Conservation (phyloP, 2,329 filamentous ascomycete genomes). For the Colletotrichum destructivum region DNA sequence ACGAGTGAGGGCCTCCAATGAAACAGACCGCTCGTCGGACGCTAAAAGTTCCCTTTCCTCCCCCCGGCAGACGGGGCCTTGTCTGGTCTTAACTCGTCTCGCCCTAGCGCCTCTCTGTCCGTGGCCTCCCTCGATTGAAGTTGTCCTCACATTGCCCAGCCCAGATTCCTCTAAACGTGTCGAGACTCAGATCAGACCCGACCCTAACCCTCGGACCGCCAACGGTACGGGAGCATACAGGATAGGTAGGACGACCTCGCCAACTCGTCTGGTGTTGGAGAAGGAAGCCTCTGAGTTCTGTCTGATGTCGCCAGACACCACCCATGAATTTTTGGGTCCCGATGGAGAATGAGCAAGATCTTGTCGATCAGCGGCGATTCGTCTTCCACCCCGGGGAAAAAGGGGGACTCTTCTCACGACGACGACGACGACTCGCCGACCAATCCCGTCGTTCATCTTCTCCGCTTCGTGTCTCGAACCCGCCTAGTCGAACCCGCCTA, state of each 20-base stretch:
- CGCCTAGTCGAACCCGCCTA: conserved; percentile 23
- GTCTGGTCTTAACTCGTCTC: conserved; percentile 28
- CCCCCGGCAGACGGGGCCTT: conserved; percentile 28
- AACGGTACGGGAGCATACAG: not conserved
- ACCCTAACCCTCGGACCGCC: conserved; percentile 24
- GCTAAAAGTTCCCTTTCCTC: conserved; percentile 29
- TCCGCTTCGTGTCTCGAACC: conserved; percentile 37
- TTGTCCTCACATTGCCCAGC: conserved; percentile 28
- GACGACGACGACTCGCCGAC: not conserved
- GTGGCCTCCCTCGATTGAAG: conserved; percentile 36
- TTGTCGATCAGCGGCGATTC: conserved; percentile 11
- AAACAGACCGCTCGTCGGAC: conserved; percentile 29
- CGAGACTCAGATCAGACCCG: not conserved
- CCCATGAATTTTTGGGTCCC: not conserved
- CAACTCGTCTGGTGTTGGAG: not conserved
- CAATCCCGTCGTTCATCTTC: conserved; percentile 6
- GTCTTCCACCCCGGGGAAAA: not conserved
- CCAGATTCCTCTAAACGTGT: conserved; percentile 21
- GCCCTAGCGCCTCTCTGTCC: conserved; percentile 34
- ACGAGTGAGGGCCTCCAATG: conserved; percentile 23
- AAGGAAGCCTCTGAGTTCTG: conserved; percentile 7
- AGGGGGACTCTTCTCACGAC: no score
- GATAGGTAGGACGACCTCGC: not conserved
- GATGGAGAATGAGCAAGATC: conserved; percentile 6
- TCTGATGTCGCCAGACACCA: conserved; percentile 18